A percentile compares a stretch with the other conserved stretches of the same genome.
These are phyloP conservation scores for Magnolia officinalis DNA, from an alignment of 164 flowering plant species.

Conservation along the genomic window DNA sequence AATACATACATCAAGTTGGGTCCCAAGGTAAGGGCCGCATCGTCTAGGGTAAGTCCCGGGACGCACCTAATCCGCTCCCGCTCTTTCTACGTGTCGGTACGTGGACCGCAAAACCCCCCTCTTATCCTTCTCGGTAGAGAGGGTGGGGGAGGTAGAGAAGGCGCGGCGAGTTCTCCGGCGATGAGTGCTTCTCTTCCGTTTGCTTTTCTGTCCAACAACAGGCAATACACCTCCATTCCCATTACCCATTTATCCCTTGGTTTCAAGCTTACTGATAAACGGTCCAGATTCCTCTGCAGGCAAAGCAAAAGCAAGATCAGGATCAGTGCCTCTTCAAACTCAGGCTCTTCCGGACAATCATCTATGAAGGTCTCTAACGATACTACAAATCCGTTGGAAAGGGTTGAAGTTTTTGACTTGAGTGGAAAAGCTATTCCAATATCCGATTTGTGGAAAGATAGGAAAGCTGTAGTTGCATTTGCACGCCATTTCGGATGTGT, in stretches of 20 bases:
- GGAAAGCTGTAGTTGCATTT: constrained; percentile 90
- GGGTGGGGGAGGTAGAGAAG: background rate
- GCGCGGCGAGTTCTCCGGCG: background rate
- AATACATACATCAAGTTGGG: too few species aligned
- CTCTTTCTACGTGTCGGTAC: too few species aligned
- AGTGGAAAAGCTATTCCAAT: constrained; percentile 59
- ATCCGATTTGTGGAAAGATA: constrained; percentile 87
- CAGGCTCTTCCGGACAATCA: constrained; percentile 41
- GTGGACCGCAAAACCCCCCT: too few species aligned
- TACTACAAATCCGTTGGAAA: constrained; percentile 38
- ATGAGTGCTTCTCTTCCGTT: constrained; percentile 23
- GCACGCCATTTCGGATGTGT: constrained; percentile 99
- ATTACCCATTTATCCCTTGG: background rate
- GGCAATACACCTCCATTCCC: background rate
- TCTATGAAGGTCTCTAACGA: constrained; percentile 33
- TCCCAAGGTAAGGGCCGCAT: too few species aligned
- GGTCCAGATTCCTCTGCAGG: constrained; percentile 10
- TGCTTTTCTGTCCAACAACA: background rate
- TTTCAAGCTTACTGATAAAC: background rate
- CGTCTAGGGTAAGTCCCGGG: too few species aligned
- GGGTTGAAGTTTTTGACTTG: constrained; percentile 65
- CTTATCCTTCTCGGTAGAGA: too few species aligned
- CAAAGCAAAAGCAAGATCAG: background rate
- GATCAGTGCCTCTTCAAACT: constrained; percentile 25
- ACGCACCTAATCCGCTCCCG: too few species aligned